phyloP scores from a whole-genome alignment of 2,329 filamentous ascomycete species.

The Colletotrichum zoysiae region DNA sequence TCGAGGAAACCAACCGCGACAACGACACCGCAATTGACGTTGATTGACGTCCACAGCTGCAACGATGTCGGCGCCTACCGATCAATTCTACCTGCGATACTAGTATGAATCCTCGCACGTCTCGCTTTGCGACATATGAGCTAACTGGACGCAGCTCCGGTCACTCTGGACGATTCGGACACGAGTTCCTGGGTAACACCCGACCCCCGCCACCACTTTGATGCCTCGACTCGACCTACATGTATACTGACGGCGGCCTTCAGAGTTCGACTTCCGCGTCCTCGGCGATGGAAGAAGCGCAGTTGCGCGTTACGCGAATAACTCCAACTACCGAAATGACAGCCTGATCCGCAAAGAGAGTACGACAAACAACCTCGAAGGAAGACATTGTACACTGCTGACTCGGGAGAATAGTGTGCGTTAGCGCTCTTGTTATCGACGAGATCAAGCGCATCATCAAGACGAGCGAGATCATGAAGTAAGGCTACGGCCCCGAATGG shows the following conservation, averaged over 20 bases:
- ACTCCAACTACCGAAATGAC: conserved; percentile 99
- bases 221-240: neutral
- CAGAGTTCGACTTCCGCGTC: conserved; percentile 96
- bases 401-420: conserved; percentile 78
- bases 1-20: conserved; percentile 42
- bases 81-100: conserved; percentile 96
- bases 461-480: conserved; percentile 98
- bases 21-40: conserved; percentile 29
- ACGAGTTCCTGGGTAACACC: conserved; percentile 90
- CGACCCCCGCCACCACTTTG: conserved; percentile 1
- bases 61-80: conserved; percentile 75
- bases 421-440: conserved; percentile 88
- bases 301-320: conserved; percentile 96
- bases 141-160: conserved; percentile 77
- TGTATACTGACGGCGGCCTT: conserved; percentile 43
- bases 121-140: neutral
- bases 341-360: conserved; percentile 99
- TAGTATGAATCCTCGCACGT: conserved; percentile 74
- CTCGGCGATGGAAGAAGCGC: conserved; percentile 94
- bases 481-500: conserved; percentile 60
- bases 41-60: conserved; percentile 40
- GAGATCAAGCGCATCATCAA: conserved; percentile 99
- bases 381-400: conserved; percentile 4
- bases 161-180: conserved; percentile 96
- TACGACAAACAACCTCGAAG: conserved; percentile 60